phyloP scores from a whole-genome alignment of 2,329 filamentous ascomycete species.

The Botrytis fabae region DNA sequence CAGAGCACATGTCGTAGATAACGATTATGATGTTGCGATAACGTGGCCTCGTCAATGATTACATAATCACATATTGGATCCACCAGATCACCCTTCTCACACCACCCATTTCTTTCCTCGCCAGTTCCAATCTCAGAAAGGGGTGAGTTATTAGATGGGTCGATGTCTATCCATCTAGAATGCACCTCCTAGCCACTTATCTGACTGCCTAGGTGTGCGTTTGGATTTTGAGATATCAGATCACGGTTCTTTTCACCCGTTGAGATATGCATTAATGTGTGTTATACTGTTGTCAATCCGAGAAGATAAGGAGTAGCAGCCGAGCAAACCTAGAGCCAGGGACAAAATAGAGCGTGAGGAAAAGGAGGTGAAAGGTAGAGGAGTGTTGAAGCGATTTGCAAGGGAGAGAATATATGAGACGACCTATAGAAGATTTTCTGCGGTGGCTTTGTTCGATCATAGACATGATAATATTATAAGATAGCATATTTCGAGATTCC shows the following conservation, averaged over 20 bases:
- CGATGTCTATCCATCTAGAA: background rate
- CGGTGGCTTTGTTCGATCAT: background rate
- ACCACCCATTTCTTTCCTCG: background rate
- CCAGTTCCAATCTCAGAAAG: background rate
- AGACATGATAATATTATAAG: background rate
- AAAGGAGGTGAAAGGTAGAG: background rate
- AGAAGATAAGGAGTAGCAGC: background rate
- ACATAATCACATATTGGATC: background rate
- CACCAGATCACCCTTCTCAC: background rate
- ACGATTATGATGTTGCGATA: constrained; percentile 2
- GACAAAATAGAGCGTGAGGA: background rate
- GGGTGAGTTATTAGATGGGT: background rate
- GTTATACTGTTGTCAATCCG: background rate
- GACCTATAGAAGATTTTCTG: background rate
- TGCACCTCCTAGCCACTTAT: background rate
- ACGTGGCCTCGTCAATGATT: constrained; percentile 5
- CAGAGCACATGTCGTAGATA: constrained; percentile 5
- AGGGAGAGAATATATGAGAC: background rate
- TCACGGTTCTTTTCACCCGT: background rate
- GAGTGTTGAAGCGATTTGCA: background rate
- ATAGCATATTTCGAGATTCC: background rate
- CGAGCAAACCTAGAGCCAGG: background rate
- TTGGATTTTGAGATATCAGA: background rate
- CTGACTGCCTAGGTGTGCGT: background rate
- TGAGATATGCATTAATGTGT: background rate